These are phyloP conservation scores for Thalassiosira profunda DNA, from an alignment of 108 stramenopile genomes.

Conservation along the genomic window DNA sequence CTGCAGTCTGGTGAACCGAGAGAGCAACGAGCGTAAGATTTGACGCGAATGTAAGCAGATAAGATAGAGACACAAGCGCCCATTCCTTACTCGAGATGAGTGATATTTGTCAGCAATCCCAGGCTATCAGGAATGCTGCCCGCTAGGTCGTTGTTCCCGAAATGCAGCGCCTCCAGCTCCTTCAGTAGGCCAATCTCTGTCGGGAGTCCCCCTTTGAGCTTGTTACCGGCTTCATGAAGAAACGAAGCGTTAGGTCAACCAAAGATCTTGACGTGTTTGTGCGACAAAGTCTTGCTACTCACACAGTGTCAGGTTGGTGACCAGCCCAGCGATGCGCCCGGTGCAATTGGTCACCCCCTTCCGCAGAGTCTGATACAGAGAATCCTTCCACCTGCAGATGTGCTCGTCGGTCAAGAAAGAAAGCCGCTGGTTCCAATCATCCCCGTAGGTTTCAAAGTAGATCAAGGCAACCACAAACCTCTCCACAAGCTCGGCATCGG, in stretches of 20 bases:
- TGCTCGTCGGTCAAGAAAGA: not conserved
- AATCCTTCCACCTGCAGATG: conserved; percentile 32
- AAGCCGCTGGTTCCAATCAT: not conserved
- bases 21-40: no score
- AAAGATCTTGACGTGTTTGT: no score
- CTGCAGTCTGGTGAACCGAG: no score
- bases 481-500: conserved; percentile 4
- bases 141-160: conserved; percentile 43
- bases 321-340: no score
- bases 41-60: no score
- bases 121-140: conserved; percentile 37
- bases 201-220: conserved; percentile 55
- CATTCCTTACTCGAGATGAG: conserved; percentile 46
- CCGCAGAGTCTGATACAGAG: no score
- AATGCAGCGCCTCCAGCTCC: conserved; percentile 19
- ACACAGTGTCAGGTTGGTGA: not conserved
- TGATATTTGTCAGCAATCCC: conserved; percentile 15
- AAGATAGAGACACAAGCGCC: no score
- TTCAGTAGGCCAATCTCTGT: conserved; percentile 46
- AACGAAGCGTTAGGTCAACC: not conserved
- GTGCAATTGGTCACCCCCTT: no score
- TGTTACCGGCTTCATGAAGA: conserved; percentile 37
- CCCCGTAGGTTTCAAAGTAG: conserved; percentile 9
- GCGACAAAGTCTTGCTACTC: no score
- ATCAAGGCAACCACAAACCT: conserved; percentile 8